Conservation (phyloP, 192 early-diverging fungal species). For the Mycoemilia scoparia region DNA sequence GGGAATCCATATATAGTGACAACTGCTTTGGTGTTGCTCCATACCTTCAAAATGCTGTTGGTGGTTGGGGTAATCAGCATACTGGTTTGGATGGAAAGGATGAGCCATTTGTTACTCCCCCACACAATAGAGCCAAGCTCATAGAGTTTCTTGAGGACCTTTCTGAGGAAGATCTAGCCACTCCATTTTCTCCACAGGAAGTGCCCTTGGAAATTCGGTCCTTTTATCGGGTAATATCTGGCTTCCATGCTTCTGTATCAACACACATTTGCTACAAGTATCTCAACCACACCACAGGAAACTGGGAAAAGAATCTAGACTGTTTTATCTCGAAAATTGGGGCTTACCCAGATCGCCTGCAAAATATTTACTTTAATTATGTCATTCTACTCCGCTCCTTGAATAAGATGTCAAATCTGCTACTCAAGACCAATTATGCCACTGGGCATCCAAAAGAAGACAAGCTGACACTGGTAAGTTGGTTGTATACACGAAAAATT, state of each 20-base stretch:
- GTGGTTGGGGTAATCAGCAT: conserved; percentile 29
- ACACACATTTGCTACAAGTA: conserved; percentile 94
- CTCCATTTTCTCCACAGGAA: conserved; percentile 23
- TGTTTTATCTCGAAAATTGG: conserved; percentile 85
- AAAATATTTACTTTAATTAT: conserved; percentile 94
- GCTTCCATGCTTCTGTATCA: conserved; percentile 91
- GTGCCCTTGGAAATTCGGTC: conserved; percentile 21
- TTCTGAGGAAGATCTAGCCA: conserved; percentile 28
- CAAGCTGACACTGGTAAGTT: conserved; percentile 23
- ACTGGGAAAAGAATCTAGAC: conserved; percentile 79
- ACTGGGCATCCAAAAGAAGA: conserved; percentile 43
- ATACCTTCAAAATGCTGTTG: conserved; percentile 34
- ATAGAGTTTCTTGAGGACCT: conserved; percentile 29
- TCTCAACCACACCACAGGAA: conserved; percentile 68
- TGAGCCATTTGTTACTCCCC: conserved; percentile 31
- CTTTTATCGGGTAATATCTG: conserved; percentile 28
- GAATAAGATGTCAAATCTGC: conserved; percentile 59
- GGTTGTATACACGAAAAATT: no score
- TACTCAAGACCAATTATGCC: conserved; percentile 56
- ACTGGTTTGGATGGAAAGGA: conserved; percentile 20
- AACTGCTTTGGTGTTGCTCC: conserved; percentile 79
- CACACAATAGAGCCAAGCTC: conserved; percentile 26
- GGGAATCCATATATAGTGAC: conserved; percentile 93
- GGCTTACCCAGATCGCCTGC: conserved; percentile 70
- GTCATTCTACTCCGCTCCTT: conserved; percentile 71